These are phyloP conservation scores for Trypanosoma cruzi DNA, from an alignment of 208 protist genomes.

Conservation along the genomic window DNA sequence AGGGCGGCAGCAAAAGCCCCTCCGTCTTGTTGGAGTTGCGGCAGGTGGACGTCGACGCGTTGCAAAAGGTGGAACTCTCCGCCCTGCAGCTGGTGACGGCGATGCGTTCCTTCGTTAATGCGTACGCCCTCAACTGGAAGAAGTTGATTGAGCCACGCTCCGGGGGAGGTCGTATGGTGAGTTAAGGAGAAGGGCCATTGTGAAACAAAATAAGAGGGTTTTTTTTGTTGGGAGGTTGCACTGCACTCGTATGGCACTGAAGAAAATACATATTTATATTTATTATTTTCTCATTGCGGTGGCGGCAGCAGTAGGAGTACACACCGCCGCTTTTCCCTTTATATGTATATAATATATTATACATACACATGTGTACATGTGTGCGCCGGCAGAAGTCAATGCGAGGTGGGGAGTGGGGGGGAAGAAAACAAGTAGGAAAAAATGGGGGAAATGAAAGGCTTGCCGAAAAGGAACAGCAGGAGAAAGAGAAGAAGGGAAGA, in stretches of 20 bases:
- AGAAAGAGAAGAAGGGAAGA: slow-evolving; percentile 3
- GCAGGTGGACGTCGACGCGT: slow-evolving; percentile 62
- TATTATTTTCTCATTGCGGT: too few relatives aligned
- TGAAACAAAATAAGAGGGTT: background rate
- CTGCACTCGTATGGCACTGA: too few relatives aligned
- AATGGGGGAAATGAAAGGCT: too few relatives aligned
- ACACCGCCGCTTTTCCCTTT: too few relatives aligned
- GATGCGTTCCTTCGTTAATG: slow-evolving; percentile 72
- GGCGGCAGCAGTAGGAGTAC: too few relatives aligned
- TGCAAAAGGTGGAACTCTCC: slow-evolving; percentile 65
- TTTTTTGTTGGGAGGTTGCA: too few relatives aligned
- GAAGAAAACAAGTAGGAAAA: background rate
- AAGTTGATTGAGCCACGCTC: slow-evolving; percentile 86
- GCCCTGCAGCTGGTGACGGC: slow-evolving; percentile 48
- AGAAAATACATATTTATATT: too few relatives aligned
- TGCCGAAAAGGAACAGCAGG: background rate
- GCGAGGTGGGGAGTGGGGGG: too few relatives aligned
- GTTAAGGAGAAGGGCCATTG: slow-evolving; percentile 23
- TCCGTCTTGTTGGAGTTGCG: slow-evolving; percentile 62
- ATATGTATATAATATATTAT: too few relatives aligned
- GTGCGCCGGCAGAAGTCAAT: too few relatives aligned
- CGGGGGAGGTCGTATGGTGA: slow-evolving; percentile 57
- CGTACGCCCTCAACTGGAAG: slow-evolving; percentile 84
- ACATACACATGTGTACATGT: too few relatives aligned
- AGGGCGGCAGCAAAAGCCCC: slow-evolving; percentile 36